Base-by-base conservation (phyloP, 1,284 basidiomycete genomes). In the Sanghuangporus weigelae region DNA sequence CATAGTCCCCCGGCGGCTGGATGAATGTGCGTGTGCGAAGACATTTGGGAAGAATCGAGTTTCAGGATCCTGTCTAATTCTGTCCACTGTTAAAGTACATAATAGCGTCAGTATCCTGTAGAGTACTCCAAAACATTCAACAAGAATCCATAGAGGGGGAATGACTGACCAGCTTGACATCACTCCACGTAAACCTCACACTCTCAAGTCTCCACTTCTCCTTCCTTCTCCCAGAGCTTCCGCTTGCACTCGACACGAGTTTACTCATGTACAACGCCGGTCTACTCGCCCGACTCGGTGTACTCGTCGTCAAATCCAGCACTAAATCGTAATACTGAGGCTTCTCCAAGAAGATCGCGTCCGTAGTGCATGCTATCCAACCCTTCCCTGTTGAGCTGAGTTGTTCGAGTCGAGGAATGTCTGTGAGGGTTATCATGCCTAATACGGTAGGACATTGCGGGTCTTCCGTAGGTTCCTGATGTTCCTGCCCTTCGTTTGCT, bases 311-410 rank as follows among this genome's bases (percentile, higher is more conserved):
- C 50, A 92, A 75, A 73, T 93, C 89, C 64, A 93, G 84, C 57
- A 92, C 74, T 4, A 92, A 78, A 71, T 92, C 90, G 69, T 91
- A 93, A 69, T 84, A 84, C 2, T 82, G 75, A 1, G 90, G 87
- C 71, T 86, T 90, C 68, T 93, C 90, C 31, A 91, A 77, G 75
- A 90, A 92, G 19, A 93, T 83, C 1, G 89, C 86, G 67, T 93
- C 91, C 0, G 90, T 91, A 8, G 91, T 92, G 83, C 90, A 92
- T 38, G 90, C 90, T 60, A 92, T 84, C 89, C 89, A 93, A 12
- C 90, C 90, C 10, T 80, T 76, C 0, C 87, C 87, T 1, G 75
- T 78, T 67, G 77, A 74, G 48, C 80, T 79, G 69, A 87, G 87
- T 12, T 75, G 72, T 55, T 80, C 75, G 57, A 92, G 72, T 64